Conservation (phyloP, 768 basidiomycete species). For the Kwoniella bestiolae region DNA sequence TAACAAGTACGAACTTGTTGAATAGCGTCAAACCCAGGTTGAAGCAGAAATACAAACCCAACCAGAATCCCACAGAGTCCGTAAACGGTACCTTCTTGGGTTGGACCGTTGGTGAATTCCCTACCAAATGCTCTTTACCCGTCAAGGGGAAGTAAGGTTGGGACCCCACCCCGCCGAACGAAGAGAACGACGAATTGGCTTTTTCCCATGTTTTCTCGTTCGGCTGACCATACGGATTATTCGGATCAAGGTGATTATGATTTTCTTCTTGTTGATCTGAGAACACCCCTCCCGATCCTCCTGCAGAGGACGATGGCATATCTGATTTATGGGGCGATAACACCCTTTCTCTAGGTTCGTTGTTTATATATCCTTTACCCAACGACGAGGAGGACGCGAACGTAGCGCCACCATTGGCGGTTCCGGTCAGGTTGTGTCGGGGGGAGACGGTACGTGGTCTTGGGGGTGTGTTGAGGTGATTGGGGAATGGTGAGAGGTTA, state of each 20-base stretch:
- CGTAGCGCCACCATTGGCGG: conserved; percentile 5
- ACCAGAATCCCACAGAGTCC: conserved; percentile 63
- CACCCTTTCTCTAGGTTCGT: conserved; percentile 20
- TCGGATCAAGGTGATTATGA: conserved; percentile 3
- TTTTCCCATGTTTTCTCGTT: conserved; percentile 2
- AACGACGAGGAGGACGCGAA: conserved; percentile 18
- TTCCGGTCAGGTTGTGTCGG: conserved; percentile 5
- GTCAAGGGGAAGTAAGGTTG: conserved; percentile 24
- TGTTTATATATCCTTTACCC: not conserved
- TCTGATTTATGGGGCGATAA: conserved; percentile 22
- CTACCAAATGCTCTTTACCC: conserved; percentile 12
- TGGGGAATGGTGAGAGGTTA: conserved; percentile 12
- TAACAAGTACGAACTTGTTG: conserved; percentile 89
- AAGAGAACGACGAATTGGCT: not conserved
- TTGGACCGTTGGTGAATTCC: conserved; percentile 20
- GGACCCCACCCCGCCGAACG: conserved; percentile 6
- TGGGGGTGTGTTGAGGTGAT: conserved; percentile 5
- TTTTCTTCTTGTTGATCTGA: not conserved
- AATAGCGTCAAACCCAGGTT: conserved; percentile 91
- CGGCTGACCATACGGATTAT: conserved; percentile 19
- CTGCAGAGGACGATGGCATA: not conserved
- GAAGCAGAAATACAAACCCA: conserved; percentile 81
- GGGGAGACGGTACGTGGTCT: conserved; percentile 25
- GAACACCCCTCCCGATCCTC: not conserved
- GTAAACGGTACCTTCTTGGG: conserved; percentile 24